These are phyloP conservation scores for Penicillium bovifimosum DNA, from an alignment of 495 filamentous ascomycete genomes.

Conservation along the genomic window DNA sequence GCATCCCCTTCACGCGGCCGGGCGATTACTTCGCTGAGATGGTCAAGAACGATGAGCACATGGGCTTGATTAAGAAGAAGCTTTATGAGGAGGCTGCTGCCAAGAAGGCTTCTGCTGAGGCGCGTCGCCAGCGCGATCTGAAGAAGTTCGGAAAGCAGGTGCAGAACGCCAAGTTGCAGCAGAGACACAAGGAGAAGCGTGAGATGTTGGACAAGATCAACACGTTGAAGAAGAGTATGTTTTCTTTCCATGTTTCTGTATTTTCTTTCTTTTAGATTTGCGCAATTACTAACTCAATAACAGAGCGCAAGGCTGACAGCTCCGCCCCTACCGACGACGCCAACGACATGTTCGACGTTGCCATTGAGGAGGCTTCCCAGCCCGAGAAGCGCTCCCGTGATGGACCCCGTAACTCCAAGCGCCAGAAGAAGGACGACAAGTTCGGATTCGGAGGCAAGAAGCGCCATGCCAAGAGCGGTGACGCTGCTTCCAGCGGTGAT, in stretches of 20 bases:
- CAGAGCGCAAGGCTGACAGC: conserved; percentile 79
- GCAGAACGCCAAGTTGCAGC: conserved; percentile 92
- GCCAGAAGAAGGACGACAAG: conserved; percentile 87
- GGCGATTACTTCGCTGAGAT: conserved; percentile 98
- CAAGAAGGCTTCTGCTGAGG: conserved; percentile 90
- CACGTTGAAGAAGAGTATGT: conserved; percentile 80
- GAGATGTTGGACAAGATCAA: conserved; percentile 92
- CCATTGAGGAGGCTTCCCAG: conserved; percentile 71
- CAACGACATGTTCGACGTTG: conserved; percentile 89
- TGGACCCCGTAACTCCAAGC: conserved; percentile 54
- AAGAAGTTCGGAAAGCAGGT: conserved; percentile 99
- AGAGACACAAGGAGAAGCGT: conserved; percentile 83
- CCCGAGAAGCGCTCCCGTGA: conserved; percentile 39
- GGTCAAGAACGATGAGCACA: conserved; percentile 96
- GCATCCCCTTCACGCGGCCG: conserved; percentile 77
- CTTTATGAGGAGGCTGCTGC: conserved; percentile 83
- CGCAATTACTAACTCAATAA: conserved; percentile 20
- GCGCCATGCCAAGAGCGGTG: conserved; percentile 77
- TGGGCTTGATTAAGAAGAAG: conserved; percentile 92
- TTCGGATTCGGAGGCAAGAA: conserved; percentile 96
- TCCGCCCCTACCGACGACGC: conserved; percentile 59
- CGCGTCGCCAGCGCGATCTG: conserved; percentile 83
- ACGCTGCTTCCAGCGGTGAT: conserved; percentile 73
- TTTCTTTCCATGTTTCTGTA: background rate
- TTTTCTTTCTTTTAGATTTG: background rate